Percentiles rank a stretch among this genome's conserved stretches.
phyloP scores from a whole-genome alignment of 352 stramenopile genomes.

The Globisporangium heterothallicum region DNA sequence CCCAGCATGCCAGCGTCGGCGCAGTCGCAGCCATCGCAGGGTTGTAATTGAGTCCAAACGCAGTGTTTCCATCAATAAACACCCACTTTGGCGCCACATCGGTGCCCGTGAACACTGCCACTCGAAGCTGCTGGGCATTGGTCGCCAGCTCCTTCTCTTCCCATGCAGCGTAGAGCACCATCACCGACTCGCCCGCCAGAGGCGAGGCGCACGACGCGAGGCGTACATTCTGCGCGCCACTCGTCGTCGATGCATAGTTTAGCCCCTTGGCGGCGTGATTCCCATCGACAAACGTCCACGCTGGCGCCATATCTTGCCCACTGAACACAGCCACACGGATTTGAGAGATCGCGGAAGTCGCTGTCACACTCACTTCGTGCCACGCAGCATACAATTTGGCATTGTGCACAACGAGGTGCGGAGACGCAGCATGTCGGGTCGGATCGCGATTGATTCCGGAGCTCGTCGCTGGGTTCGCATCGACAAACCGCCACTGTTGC shows the following conservation, averaged over 20 bases:
- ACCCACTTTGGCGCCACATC: slow-evolving; percentile 34
- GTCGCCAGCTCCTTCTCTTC: slow-evolving; percentile 34
- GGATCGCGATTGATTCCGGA: slow-evolving; percentile 45
- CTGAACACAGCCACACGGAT: slow-evolving; percentile 60
- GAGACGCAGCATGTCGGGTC: slow-evolving; percentile 24
- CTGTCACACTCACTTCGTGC: slow-evolving; percentile 31
- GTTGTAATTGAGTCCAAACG: slow-evolving; percentile 38
- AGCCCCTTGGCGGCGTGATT: slow-evolving; percentile 31
- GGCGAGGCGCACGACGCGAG: slow-evolving; percentile 40
- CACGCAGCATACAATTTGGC: slow-evolving; percentile 53
- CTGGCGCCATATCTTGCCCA: slow-evolving; percentile 25
- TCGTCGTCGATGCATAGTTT: slow-evolving; percentile 29
- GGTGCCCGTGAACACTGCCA: slow-evolving; percentile 37
- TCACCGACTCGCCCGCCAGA: not conserved
- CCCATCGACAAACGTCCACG: slow-evolving; percentile 56
- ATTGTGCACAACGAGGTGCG: slow-evolving; percentile 24
- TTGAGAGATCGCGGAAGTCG: slow-evolving; percentile 19
- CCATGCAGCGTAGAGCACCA: slow-evolving; percentile 45
- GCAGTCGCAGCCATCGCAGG: slow-evolving; percentile 16
- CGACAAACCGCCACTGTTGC: slow-evolving; percentile 39
- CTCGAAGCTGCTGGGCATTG: slow-evolving; percentile 36
- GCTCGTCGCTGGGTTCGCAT: slow-evolving; percentile 11
- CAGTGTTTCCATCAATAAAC: slow-evolving; percentile 46
- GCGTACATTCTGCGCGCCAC: slow-evolving; percentile 26
- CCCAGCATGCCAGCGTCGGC: slow-evolving; percentile 38